Evolutionary conservation across 495 filamentous ascomycete genomes (phyloP).

Genomic region (Tuber umbilicatum): DNA sequence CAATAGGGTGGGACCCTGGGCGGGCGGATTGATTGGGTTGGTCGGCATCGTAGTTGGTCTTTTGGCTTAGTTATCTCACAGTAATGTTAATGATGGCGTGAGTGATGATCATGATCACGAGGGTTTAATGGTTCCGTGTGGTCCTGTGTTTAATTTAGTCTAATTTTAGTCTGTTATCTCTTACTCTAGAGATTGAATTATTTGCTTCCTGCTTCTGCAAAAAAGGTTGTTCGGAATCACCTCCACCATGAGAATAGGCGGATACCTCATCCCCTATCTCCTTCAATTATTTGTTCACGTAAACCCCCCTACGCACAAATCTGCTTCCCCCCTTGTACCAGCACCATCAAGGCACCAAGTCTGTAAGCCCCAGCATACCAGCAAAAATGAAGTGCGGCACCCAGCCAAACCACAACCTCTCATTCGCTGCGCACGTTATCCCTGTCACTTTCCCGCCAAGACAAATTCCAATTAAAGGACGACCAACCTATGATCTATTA

Average conservation of each 20-base stretch:
- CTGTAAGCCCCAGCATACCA: not conserved
- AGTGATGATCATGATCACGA: not conserved
- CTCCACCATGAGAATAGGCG: not conserved
- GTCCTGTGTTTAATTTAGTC: not conserved
- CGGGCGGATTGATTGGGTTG: not conserved
- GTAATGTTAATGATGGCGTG: not conserved
- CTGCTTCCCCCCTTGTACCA: not conserved
- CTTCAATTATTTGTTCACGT: not conserved
- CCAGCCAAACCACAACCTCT: not conserved
- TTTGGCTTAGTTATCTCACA: not conserved
- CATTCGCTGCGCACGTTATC: not conserved
- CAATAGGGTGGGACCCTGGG: not conserved
- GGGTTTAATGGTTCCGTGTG: not conserved
- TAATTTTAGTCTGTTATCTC: not conserved
- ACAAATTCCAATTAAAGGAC: not conserved
- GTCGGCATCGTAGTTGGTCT: not conserved
- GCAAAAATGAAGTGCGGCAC: not conserved
- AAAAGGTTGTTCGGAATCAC: not conserved
- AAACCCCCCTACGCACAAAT: not conserved
- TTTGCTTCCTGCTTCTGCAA: not conserved
- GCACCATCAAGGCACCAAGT: not conserved
- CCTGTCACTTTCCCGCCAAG: not conserved
- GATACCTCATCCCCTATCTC: not conserved
- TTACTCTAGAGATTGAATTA: not conserved
- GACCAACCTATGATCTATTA: not conserved